Percentiles rank a stretch among this genome's conserved stretches.
These are phyloP conservation scores for Turnera subulata DNA, from an alignment of 345 rosid species.

Conservation along the genomic window DNA sequence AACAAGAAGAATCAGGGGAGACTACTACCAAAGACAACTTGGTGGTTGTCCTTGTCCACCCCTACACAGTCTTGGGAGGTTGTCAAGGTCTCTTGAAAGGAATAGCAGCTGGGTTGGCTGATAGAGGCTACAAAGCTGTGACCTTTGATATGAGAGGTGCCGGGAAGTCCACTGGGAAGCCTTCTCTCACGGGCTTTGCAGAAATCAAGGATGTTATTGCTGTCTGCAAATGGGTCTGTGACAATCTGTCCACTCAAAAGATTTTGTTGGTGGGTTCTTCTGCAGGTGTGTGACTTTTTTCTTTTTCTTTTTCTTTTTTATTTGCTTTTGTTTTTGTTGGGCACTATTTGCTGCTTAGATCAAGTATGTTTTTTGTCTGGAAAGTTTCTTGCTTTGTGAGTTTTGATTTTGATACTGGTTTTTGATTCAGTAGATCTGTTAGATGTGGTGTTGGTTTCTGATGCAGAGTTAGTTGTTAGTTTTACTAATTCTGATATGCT, in stretches of 20 bases:
- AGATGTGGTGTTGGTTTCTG: constrained; percentile 11
- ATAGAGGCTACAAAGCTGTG: constrained; percentile 53
- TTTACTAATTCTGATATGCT: background rate
- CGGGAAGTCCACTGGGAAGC: constrained; percentile 72
- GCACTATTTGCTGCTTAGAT: background rate
- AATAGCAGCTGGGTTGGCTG: constrained; percentile 62
- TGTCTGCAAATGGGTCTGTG: constrained; percentile 71
- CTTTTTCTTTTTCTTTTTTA: no score
- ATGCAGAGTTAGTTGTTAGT: background rate
- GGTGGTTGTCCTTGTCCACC: constrained; percentile 80
- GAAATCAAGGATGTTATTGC: constrained; percentile 83
- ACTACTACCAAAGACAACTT: constrained; percentile 25
- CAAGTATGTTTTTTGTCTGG: background rate
- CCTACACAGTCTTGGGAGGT: constrained; percentile 80
- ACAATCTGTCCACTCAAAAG: constrained; percentile 45
- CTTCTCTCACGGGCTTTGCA: constrained; percentile 81
- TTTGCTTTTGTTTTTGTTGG: no score
- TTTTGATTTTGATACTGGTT: no score
- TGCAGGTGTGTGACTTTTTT: constrained; percentile 45
- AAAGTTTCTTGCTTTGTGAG: constrained; percentile 4
- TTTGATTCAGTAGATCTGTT: constrained; percentile 29
- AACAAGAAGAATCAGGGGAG: constrained; percentile 19
- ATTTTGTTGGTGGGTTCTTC: constrained; percentile 87
- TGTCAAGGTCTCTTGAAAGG: constrained; percentile 71
- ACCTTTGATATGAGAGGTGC: constrained; percentile 96